Conservation (phyloP, 768 basidiomycete species). For the Fistulinella prunicolor region DNA sequence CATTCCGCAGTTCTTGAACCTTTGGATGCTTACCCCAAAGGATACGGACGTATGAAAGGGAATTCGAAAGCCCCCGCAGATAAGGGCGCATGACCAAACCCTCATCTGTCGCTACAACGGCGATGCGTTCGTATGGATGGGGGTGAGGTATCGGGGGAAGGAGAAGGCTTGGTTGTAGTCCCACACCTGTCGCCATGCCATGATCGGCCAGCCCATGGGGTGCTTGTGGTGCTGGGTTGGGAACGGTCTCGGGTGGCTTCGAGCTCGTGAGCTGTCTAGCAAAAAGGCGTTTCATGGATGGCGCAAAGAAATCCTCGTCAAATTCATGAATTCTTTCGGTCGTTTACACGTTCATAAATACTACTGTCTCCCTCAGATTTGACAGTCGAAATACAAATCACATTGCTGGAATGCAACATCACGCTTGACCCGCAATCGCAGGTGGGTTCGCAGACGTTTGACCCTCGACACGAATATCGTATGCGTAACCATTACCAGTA, state of each 20-base stretch:
- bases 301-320: background rate
- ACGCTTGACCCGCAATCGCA: slow-evolving; percentile 29
- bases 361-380: background rate
- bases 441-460: slow-evolving; percentile 53
- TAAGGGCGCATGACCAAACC: slow-evolving; percentile 71
- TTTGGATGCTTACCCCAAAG: slow-evolving; percentile 57
- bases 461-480: slow-evolving; percentile 65
- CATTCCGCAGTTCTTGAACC: slow-evolving; percentile 48
- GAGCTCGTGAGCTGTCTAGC: slow-evolving; percentile 17
- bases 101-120: slow-evolving; percentile 52
- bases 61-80: slow-evolving; percentile 27
- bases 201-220: background rate
- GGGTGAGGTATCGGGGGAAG: slow-evolving; percentile 75
- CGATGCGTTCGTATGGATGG: slow-evolving; percentile 65
- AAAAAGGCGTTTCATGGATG: slow-evolving; percentile 34
- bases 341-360: background rate
- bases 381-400: slow-evolving; percentile 8
- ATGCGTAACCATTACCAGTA: slow-evolving; percentile 77
- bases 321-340: background rate
- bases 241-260: background rate
- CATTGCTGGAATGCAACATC: slow-evolving; percentile 25
- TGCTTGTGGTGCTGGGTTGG: background rate
- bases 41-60: slow-evolving; percentile 44
- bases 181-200: slow-evolving; percentile 8
- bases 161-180: slow-evolving; percentile 59